phyloP scores from a whole-genome alignment of 1,139 yeast species.

The Kodamaea arcana region DNA sequence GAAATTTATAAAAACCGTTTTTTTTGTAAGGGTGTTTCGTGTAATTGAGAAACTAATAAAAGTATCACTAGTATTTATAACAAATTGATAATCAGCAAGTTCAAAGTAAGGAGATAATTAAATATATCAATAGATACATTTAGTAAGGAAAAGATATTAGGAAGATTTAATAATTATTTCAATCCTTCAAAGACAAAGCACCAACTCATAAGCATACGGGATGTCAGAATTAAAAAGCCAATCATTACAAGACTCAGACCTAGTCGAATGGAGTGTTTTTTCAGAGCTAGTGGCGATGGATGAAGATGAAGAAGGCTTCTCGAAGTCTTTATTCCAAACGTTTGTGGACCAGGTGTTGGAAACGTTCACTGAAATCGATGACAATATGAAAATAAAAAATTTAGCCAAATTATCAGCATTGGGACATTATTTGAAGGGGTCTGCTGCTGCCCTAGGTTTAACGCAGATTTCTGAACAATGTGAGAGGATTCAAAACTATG shows the following conservation, averaged over 20 bases:
- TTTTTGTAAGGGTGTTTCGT: background rate
- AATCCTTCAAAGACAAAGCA: no score
- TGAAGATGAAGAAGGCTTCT: constrained; percentile 86
- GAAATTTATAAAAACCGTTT: background rate
- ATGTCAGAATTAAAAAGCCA: constrained; percentile 37
- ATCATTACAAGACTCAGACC: constrained; percentile 49
- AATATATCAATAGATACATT: no score
- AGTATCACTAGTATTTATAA: no score
- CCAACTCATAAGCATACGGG: no score
- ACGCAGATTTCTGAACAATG: constrained; percentile 79
- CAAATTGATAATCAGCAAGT: no score
- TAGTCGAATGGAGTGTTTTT: constrained; percentile 86
- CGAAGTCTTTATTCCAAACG: constrained; percentile 69
- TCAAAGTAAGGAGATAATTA: no score
- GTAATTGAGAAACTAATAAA: background rate
- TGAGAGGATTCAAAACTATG: constrained; percentile 89
- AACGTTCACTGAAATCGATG: constrained; percentile 71
- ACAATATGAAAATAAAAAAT: constrained; percentile 44
- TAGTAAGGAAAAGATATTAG: no score
- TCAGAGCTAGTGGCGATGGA: constrained; percentile 91
- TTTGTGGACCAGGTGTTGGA: constrained; percentile 86
- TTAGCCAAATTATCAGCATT: constrained; percentile 63
- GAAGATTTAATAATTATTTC: no score
- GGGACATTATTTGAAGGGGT: constrained; percentile 93
- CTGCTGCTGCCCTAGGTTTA: constrained; percentile 91